A percentile compares a stretch with the other conserved stretches of the same genome.
Evolutionary conservation across 306 rosid genomes (phyloP).

Genomic region (Hylodesmum podocarpum): DNA sequence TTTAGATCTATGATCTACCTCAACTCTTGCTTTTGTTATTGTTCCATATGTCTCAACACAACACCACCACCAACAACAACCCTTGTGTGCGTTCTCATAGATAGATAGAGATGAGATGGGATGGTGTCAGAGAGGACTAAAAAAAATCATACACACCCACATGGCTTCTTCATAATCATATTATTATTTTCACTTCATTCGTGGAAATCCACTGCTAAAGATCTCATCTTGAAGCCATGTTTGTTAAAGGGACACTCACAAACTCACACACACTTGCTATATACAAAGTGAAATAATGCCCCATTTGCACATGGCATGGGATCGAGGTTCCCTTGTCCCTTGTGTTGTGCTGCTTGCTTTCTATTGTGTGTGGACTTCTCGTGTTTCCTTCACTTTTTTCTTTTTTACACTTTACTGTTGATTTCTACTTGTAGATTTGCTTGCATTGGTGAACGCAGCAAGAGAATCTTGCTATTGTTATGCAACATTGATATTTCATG

Average conservation of each 20-base stretch:
- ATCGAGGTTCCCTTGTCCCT: slow-evolving; percentile 24
- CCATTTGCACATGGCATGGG: slow-evolving; percentile 38
- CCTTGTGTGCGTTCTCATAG: neutral
- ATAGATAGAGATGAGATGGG: slow-evolving; percentile 20
- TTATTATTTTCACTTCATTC: neutral
- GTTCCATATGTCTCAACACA: neutral
- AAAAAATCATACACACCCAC: slow-evolving; percentile 2
- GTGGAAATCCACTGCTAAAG: neutral
- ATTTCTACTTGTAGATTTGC: neutral
- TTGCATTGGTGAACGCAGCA: neutral
- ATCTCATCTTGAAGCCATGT: neutral
- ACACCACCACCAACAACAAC: no score
- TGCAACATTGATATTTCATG: slow-evolving; percentile 15
- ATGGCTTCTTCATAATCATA: slow-evolving; percentile 13
- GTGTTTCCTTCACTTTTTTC: neutral
- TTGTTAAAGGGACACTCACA: neutral
- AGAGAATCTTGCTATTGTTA: slow-evolving; percentile 27
- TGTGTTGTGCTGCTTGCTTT: neutral
- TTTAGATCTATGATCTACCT: slow-evolving; percentile 18
- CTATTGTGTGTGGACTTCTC: slow-evolving; percentile 16
- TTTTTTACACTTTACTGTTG: slow-evolving; percentile 13
- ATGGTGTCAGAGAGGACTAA: slow-evolving; percentile 28
- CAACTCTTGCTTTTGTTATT: neutral
- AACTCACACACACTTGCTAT: slow-evolving; percentile 7
- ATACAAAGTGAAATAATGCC: slow-evolving; percentile 8